These are phyloP conservation scores for Penicillium paneum DNA, from an alignment of 2,329 filamentous ascomycete genomes.

Conservation along the genomic window DNA sequence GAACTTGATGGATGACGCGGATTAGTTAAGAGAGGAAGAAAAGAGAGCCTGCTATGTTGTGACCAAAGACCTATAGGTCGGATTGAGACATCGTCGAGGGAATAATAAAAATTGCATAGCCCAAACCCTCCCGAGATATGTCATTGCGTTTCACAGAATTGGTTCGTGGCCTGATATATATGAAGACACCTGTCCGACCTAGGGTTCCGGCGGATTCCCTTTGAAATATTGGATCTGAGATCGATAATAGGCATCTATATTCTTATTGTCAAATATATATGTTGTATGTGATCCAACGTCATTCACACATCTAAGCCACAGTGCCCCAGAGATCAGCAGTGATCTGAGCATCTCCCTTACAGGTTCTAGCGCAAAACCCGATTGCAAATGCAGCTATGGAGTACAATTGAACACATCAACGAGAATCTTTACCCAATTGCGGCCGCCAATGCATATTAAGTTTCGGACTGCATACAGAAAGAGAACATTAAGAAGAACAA, in stretches of 20 bases:
- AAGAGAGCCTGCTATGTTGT: not conserved
- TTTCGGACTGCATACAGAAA: not conserved
- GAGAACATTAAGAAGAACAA: not conserved
- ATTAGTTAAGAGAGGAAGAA: not conserved
- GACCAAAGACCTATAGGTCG: not conserved
- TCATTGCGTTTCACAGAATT: not conserved
- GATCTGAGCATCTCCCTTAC: conserved; percentile 1
- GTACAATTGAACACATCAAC: not conserved
- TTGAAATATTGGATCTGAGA: not conserved
- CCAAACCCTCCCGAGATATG: not conserved
- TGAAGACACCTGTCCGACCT: not conserved
- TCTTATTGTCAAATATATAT: not conserved
- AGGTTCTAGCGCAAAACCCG: not conserved
- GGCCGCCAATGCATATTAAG: not conserved
- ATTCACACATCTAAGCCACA: not conserved
- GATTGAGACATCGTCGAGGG: not conserved
- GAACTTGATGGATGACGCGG: not conserved
- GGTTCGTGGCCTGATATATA: not conserved
- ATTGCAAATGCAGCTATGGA: not conserved
- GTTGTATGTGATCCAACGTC: not conserved
- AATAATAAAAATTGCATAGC: not conserved
- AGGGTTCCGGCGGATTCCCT: not conserved
- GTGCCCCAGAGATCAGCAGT: not conserved
- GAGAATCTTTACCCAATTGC: not conserved
- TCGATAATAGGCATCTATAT: not conserved